Base-by-base conservation (phyloP, 768 basidiomycete species). In the Tricholoma bakamatsutake region DNA sequence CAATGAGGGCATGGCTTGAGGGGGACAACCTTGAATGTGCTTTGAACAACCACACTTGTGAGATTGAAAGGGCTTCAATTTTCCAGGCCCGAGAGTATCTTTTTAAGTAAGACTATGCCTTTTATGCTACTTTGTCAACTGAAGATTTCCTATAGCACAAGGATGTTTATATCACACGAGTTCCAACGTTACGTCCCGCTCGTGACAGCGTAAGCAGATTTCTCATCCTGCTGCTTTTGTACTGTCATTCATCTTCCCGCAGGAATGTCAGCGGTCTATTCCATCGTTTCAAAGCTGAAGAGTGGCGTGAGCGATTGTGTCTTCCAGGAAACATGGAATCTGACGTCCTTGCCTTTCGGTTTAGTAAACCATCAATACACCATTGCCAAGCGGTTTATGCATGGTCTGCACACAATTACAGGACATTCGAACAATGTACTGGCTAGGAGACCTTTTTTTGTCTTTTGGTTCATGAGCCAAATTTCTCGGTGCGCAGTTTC, bases 381-480 rank as follows among this genome's bases (percentile, higher is more conserved):
- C 28, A 78, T 89, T 15, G 82, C 82, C 27, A 76, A 81, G 53
- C 79, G 81, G 31, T 76, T 84, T 28, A 81, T 86, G 74, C 68
- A 71, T 30, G 84, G 82, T 8, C 70, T 88, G 43, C 76, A 80
- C 53, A 76, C 78, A 2, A 76, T 88, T 59, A 87, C 87, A 8
- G 85, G 84, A 13, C 74, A 76, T 58, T 64, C 73, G 24, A 72
- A 65, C 39, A 77, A 81, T 57, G 66, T 75, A 31, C 67, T 89
- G 21, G 71, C 80, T 2, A 73, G 78, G 13, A 71, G 86, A 54
- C 87, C 87, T 9, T 85, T 85, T 64, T 85, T 82, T 64, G 74
- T 82, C 21, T 86, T 86, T 66, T 88, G 85, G 86, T 87, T 89
- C 64, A 85, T 87, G 84, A 77, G 78, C 18, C 85, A 88, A 67